Conservation (phyloP, 345 rosid genomes). For the Chamaenerion angustifolium region DNA sequence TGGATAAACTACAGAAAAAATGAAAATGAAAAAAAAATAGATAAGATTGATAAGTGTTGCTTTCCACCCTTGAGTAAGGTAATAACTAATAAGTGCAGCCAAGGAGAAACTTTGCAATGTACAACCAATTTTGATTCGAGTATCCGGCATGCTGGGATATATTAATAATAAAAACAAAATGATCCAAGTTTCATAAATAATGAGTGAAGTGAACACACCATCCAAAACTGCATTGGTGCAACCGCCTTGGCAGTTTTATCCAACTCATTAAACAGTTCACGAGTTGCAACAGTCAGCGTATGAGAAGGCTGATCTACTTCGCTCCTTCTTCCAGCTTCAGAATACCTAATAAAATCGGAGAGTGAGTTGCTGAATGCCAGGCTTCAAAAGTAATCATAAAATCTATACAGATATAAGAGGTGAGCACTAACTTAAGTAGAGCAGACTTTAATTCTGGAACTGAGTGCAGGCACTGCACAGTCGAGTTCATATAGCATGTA, state of each 20-base stretch:
- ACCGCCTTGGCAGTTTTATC: conserved; percentile 87
- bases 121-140: too few relatives aligned
- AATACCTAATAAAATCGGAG: conserved; percentile 37
- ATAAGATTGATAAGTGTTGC: too few relatives aligned
- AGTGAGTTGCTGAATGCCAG: conserved; percentile 3
- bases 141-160: too few relatives aligned
- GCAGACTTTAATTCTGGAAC: conserved; percentile 96
- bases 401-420: conserved; percentile 1
- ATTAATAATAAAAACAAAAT: neutral
- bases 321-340: conserved; percentile 48
- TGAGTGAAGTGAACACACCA: conserved; percentile 25
- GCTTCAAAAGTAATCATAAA: neutral
- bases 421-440: conserved; percentile 36
- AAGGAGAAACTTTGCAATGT: too few relatives aligned
- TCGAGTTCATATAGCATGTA: conserved; percentile 99
- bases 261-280: conserved; percentile 73
- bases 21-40: too few relatives aligned
- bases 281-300: conserved; percentile 82
- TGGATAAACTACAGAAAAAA: neutral
- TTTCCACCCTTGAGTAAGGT: too few relatives aligned
- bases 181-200: neutral
- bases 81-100: neutral
- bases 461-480: conserved; percentile 86
- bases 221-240: conserved; percentile 96
- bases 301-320: conserved; percentile 92